Evolutionary conservation across 306 rosid genomes (phyloP).

Genomic region (Hippophae gyantsensis): DNA sequence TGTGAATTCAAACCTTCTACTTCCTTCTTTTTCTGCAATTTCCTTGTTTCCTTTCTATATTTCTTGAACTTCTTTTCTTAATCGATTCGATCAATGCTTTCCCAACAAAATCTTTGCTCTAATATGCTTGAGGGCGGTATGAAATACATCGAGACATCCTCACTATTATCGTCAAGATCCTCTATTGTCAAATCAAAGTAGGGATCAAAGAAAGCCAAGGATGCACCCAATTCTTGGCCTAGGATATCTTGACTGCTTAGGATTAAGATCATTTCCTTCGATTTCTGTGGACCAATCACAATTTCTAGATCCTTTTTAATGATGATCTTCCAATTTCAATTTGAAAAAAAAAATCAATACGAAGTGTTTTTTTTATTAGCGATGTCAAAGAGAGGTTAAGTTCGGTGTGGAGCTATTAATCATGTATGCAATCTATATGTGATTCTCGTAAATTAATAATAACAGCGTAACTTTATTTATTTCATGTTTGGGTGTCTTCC

Average conservation of each 20-base stretch:
- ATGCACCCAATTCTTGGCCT: background rate
- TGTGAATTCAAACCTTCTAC: too few relatives aligned
- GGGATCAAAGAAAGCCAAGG: background rate
- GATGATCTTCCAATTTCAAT: too few relatives aligned
- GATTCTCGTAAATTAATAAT: too few relatives aligned
- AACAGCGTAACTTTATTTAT: too few relatives aligned
- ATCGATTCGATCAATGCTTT: conserved; percentile 75
- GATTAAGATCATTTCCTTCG: background rate
- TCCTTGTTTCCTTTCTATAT: conserved; percentile 24
- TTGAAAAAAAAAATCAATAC: too few relatives aligned
- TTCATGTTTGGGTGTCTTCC: too few relatives aligned
- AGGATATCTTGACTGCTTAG: conserved; percentile 15
- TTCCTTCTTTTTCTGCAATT: conserved; percentile 23
- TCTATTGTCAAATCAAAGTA: background rate
- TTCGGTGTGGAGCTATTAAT: too few relatives aligned
- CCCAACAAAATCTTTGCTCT: conserved; percentile 32
- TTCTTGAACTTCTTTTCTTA: conserved; percentile 45
- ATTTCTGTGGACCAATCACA: too few relatives aligned
- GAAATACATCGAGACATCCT: conserved; percentile 80
- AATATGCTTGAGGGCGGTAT: conserved; percentile 44
- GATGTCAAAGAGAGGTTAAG: too few relatives aligned
- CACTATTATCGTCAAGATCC: background rate
- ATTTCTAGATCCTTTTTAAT: too few relatives aligned
- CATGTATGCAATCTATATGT: too few relatives aligned
- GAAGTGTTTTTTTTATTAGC: too few relatives aligned